Conservation (phyloP, 2,329 filamentous ascomycete genomes). For the Ophiobolus disseminans region DNA sequence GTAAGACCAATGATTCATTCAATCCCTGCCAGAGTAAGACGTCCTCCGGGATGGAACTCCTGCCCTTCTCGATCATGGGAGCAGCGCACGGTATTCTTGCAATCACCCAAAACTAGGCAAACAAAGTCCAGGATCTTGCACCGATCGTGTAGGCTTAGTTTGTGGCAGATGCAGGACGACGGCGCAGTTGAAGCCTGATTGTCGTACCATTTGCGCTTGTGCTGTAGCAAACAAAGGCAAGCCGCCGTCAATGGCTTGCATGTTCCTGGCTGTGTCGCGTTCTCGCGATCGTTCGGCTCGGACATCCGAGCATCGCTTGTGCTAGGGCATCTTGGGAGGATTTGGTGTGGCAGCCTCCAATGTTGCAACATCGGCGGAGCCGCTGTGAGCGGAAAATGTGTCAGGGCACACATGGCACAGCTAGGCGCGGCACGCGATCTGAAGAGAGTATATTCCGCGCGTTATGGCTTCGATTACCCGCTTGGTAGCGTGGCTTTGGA, state of each 20-base stretch:
- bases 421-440: constrained; percentile 21
- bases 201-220: constrained; percentile 2
- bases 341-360: constrained; percentile 13
- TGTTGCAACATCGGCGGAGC: constrained; percentile 12
- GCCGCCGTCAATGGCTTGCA: not conserved
- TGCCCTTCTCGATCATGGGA: constrained; percentile 5
- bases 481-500: constrained; percentile 4
- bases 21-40: not conserved
- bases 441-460: constrained; percentile 9
- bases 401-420: not conserved
- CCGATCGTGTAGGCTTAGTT: constrained; percentile 8
- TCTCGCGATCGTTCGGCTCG: constrained; percentile 10
- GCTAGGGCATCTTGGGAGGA: not conserved
- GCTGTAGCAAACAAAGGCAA: not conserved
- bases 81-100: constrained; percentile 1
- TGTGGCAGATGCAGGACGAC: constrained; percentile 4
- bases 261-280: constrained; percentile 5
- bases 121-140: constrained; percentile 2
- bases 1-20: too few relatives aligned
- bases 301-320: constrained; percentile 9
- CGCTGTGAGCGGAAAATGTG: constrained; percentile 9
- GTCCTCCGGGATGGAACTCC: not conserved
- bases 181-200: constrained; percentile 10
- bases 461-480: constrained; percentile 5
- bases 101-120: constrained; percentile 1